A percentile compares a stretch with the other conserved stretches of the same genome.
Evolutionary conservation across 169 alveolate genomes (phyloP).

Genomic region (Plasmodium billcollinsi): DNA sequence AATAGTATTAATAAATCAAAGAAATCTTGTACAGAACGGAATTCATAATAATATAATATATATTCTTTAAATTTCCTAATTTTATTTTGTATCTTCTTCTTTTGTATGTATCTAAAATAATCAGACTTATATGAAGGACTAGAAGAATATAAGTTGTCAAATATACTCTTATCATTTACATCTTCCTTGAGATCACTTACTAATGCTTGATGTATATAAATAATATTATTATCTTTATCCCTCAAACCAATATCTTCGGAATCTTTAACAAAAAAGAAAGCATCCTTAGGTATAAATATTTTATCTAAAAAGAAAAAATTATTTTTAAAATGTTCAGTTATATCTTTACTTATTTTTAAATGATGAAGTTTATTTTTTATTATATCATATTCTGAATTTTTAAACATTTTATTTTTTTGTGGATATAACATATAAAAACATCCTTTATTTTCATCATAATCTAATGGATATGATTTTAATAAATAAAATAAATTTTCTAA

Average conservation of each 20-base stretch:
- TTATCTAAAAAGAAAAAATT: conserved; percentile 63
- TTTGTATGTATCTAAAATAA: conserved; percentile 53
- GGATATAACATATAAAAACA: conserved; percentile 76
- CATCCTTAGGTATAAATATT: conserved; percentile 77
- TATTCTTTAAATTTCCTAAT: conserved; percentile 71
- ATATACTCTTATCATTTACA: conserved; percentile 23
- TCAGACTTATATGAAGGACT: conserved; percentile 40
- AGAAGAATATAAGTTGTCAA: conserved; percentile 25
- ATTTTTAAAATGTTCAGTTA: conserved; percentile 51
- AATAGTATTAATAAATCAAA: conserved; percentile 48
- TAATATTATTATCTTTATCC: conserved; percentile 14
- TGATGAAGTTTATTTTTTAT: conserved; percentile 31
- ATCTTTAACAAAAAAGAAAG: conserved; percentile 66
- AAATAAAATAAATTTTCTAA: conserved; percentile 59
- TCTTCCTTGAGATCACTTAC: conserved; percentile 70
- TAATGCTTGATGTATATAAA: conserved; percentile 61
- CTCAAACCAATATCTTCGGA: conserved; percentile 38
- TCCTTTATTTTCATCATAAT: conserved; percentile 77
- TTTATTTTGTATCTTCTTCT: conserved; percentile 66
- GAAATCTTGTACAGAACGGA: conserved; percentile 46
- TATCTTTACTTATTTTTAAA: conserved; percentile 20
- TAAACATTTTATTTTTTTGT: conserved; percentile 52
- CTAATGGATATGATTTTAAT: conserved; percentile 67
- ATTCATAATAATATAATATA: conserved; percentile 56
- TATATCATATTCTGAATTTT: conserved; percentile 22